Evolutionary conservation across 202 grass and related monocot genomes (phyloP), one percentile per base, ranked within the genome.

Genomic region (Saccharum hybrid): DNA sequence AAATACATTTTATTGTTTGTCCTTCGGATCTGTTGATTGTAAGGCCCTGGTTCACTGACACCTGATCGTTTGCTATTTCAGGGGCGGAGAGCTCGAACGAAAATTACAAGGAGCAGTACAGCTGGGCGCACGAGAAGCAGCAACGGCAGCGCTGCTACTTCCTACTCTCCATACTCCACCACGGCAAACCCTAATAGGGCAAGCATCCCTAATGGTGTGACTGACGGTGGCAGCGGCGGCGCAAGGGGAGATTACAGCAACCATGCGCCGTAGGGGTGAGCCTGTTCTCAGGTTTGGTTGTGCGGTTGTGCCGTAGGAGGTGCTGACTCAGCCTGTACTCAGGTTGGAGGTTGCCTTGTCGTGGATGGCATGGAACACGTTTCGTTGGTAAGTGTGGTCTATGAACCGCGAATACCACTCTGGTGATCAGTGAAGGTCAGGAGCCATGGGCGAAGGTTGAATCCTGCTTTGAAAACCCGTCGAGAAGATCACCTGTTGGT

Each of bases 81-180:
- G 95, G 95, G 95, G 15, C 89, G 95, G 33, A 93, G 93, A 80
- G 90, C 95, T 78, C 82, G 92, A 9, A 31, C 86, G 2, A 98
- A 98, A 76, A 71, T 67, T 54, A 98, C 95, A 37, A 76, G 92
- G 63, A 98, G 95, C 65, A 91, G 74, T 87, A 90, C 87, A 49
- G 79, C 94, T 59, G 85, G 83, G 48, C 89, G 92, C 33, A 90
- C 74, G 38, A 88, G 92, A 82, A 88, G 77, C 81, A 86, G 79
- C 28, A 91, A 87, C 7, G 86, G 89, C 37, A 91, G 71, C 43
- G 28, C 87, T 7, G 81, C 85, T 57, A 72, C 87, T 2, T 77
- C 91, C 18, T 94, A 87, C 84, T 92, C 87, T 34, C 90, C 85
- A 51, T 93, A 90, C 68, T 81, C 87, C 31, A 91, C 43, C 46